Evolutionary conservation across 768 basidiomycete genomes (phyloP), one percentile per base, ranked within the genome.

Genomic region (Hericium rajendrae): DNA sequence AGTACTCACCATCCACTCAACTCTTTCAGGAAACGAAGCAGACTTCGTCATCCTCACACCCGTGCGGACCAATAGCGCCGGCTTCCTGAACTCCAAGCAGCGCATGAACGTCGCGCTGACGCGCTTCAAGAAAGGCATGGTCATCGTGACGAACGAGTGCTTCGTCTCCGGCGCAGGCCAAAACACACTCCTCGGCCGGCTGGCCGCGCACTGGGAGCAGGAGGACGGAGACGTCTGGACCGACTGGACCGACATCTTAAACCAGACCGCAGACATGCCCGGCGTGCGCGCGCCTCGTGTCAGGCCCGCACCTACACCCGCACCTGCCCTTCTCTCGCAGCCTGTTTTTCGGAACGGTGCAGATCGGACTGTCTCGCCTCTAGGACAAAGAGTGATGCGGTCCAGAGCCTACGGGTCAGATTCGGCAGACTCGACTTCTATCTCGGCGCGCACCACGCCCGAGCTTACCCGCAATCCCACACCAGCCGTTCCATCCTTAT

Each of bases 41-140:
- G 70, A 75, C 41, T 79, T 72, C 57, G 70, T 82, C 3, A 62
- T 82, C 10, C 64, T 82, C 1, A 80, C 80, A 4, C 68, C 74
- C 28, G 79, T 80, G 4, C 72, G 81, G 24, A 76, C 79, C 0
- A 62, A 65, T 3, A 49, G 57, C 13, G 69, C 73, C 3, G 81
- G 81, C 0, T 83, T 83, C 67, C 68, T 83, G 24, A 62, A 64
- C 6, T 74, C 74, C 0, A 46, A 59, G 22, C 70, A 76, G 22
- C 71, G 81, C 22, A 71, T 78, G 68, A 83, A 83, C 57, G 81
- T 83, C 51, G 71, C 80, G 72, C 70, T 81, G 6, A 74, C 16
- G 16, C 52, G 52, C 26, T 53, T 24, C 52, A 37, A 39, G n/a
- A 15, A 24, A 6, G 52, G 52, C 38, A 38, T 53, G 52, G 38